These are phyloP conservation scores for Yarrowia sp. DNA, from an alignment of 805 yeast species.

Conservation along the genomic window DNA sequence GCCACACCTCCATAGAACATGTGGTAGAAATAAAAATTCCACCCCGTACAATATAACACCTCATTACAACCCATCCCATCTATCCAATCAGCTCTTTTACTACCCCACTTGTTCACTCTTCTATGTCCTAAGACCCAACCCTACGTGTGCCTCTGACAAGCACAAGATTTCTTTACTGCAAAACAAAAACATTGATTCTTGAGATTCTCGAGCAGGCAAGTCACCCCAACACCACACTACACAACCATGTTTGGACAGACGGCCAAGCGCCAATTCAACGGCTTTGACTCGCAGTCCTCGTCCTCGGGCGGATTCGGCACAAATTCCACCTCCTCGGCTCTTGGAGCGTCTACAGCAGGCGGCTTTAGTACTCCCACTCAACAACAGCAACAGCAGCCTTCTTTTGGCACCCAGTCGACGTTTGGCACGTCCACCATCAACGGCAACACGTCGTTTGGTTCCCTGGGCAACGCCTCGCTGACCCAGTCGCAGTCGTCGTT, in stretches of 20 bases:
- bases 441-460: conserved; percentile 18
- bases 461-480: conserved; percentile 10
- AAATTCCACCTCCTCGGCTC: neutral
- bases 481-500: conserved; percentile 8
- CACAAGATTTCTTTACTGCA: neutral
- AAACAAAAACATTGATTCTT: neutral
- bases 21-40: too few relatives aligned
- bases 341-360: neutral
- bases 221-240: neutral
- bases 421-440: conserved; percentile 6
- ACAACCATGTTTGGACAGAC: conserved; percentile 21
- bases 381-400: neutral
- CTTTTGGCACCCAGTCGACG: conserved; percentile 2
- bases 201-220: too few relatives aligned
- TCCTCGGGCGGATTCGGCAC: conserved; percentile 5
- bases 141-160: neutral
- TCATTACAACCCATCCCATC: too few relatives aligned
- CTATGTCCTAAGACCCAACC: too few relatives aligned
- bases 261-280: conserved; percentile 16
- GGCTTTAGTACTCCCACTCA: neutral
- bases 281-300: conserved; percentile 18
- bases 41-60: too few relatives aligned
- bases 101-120: too few relatives aligned
- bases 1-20: too few relatives aligned
- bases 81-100: too few relatives aligned